Percentiles rank a stretch among this genome's conserved stretches.
These are phyloP conservation scores for Kokia cookei DNA, from an alignment of 441 rosid genomes.

Conservation along the genomic window DNA sequence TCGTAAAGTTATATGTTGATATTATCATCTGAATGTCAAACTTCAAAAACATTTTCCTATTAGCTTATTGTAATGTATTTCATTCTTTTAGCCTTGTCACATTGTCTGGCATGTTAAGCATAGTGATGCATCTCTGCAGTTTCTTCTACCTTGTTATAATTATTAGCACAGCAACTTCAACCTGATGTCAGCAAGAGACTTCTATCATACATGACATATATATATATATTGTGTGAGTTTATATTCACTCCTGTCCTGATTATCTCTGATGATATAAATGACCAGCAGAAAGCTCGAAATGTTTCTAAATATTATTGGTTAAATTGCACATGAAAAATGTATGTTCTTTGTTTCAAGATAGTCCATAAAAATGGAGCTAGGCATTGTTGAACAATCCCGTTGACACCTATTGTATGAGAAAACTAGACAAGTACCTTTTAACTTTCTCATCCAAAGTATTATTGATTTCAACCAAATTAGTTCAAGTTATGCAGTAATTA, in stretches of 20 bases:
- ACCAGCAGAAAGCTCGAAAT: neutral
- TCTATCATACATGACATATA: neutral
- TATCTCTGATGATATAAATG: neutral
- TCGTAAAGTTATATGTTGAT: neutral
- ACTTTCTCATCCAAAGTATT: neutral
- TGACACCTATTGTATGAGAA: neutral
- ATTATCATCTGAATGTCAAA: neutral
- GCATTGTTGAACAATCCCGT: neutral
- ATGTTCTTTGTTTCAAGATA: neutral
- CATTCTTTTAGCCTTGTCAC: neutral
- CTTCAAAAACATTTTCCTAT: neutral
- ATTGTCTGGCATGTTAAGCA: neutral
- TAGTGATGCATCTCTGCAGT: neutral
- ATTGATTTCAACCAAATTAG: neutral
- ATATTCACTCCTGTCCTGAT: neutral
- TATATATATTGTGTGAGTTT: neutral
- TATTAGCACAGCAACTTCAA: neutral
- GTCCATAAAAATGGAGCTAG: neutral
- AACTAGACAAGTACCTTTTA: neutral
- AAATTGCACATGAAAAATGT: neutral
- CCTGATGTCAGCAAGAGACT: neutral
- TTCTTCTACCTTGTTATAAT: neutral
- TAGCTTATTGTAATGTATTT: neutral
- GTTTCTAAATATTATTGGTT: neutral
- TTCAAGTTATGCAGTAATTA: neutral